Evolutionary conservation across 768 basidiomycete species (phyloP).

Genomic region (Piloderma croceum): DNA sequence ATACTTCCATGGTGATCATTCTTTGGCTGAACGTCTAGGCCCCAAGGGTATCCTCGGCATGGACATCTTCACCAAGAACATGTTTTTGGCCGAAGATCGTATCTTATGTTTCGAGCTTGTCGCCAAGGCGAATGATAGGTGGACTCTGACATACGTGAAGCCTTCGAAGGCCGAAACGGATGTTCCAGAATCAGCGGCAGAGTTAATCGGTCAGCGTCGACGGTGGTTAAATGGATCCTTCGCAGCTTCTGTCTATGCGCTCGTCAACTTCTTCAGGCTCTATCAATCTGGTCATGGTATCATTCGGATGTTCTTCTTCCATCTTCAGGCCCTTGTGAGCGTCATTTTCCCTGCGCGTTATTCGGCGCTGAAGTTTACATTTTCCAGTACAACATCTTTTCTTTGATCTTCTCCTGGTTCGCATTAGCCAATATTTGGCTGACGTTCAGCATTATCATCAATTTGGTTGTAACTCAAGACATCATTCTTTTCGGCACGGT

Average conservation of each 20-base stretch:
- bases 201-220: constrained; percentile 91
- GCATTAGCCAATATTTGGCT: constrained; percentile 89
- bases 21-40: constrained; percentile 86
- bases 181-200: constrained; percentile 88
- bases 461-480: constrained; percentile 58
- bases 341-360: constrained; percentile 1
- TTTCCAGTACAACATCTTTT: constrained; percentile 75
- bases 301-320: constrained; percentile 94
- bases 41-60: constrained; percentile 93
- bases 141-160: constrained; percentile 91
- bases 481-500: constrained; percentile 69
- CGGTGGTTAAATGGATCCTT: constrained; percentile 98
- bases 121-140: constrained; percentile 79
- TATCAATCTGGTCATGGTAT: constrained; percentile 85
- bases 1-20: constrained; percentile 85
- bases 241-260: constrained; percentile 84
- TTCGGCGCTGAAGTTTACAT: constrained; percentile 1
- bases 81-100: constrained; percentile 89
- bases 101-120: constrained; percentile 97
- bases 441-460: constrained; percentile 94
- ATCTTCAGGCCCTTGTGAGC: constrained; percentile 83
- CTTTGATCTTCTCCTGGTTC: constrained; percentile 89
- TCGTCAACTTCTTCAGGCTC: constrained; percentile 89
- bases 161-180: constrained; percentile 95
- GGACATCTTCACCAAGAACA: constrained; percentile 96